A percentile compares a stretch with the other conserved stretches of the same genome.
Conservation (phyloP, 805 yeast species). For the Priceomyces carsonii region DNA sequence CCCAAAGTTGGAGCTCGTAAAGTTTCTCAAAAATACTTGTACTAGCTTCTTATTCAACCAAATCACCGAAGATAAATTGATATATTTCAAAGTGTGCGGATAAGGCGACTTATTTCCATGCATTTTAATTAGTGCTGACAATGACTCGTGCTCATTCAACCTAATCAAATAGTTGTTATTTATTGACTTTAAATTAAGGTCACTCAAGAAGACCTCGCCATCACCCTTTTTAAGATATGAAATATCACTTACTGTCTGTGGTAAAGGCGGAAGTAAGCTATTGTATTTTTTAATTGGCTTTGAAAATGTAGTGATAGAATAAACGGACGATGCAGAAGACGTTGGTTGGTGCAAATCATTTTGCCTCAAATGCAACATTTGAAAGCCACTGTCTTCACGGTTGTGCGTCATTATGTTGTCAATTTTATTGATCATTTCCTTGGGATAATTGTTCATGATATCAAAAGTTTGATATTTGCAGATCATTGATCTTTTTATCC, state of each 20-base stretch:
- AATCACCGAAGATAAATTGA: slow-evolving; percentile 46
- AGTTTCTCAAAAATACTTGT: slow-evolving; percentile 34
- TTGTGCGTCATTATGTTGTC: slow-evolving; percentile 20
- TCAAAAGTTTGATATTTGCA: slow-evolving; percentile 41
- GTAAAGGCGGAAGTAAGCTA: slow-evolving; percentile 39
- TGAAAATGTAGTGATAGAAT: slow-evolving; percentile 23
- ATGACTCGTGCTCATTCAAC: slow-evolving; percentile 33
- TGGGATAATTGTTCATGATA: slow-evolving; percentile 37
- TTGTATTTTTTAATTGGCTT: slow-evolving; percentile 37
- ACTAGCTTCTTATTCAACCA: slow-evolving; percentile 47
- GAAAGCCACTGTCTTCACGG: not conserved
- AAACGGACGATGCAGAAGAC: slow-evolving; percentile 26
- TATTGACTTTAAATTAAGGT: slow-evolving; percentile 40
- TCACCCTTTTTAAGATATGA: slow-evolving; percentile 30
- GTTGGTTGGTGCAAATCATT: slow-evolving; percentile 4
- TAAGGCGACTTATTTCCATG: slow-evolving; percentile 18
- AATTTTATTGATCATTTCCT: slow-evolving; percentile 24
- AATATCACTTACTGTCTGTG: slow-evolving; percentile 25
- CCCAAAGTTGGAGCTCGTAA: slow-evolving; percentile 14
- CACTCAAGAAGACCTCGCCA: slow-evolving; percentile 39
- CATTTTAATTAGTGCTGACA: slow-evolving; percentile 25
- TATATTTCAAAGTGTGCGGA: slow-evolving; percentile 27
- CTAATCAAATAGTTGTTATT: slow-evolving; percentile 30
- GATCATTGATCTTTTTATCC: slow-evolving; percentile 39
- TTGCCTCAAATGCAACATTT: slow-evolving; percentile 1